phyloP scores from a whole-genome alignment of 371 early-diverging fungal genomes.

The Funneliformis caledonium region DNA sequence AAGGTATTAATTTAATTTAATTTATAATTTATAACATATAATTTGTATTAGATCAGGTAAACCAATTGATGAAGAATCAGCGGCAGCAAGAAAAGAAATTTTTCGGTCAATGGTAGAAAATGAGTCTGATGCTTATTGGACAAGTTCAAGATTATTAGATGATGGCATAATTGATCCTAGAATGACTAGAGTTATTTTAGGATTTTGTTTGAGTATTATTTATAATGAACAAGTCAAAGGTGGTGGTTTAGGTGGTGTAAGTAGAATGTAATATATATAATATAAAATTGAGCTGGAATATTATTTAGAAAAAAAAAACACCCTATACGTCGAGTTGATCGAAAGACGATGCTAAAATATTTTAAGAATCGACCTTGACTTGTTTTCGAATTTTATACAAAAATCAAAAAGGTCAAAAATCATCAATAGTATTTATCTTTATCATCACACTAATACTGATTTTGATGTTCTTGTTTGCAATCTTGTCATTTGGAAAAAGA shows the following conservation, averaged over 20 bases:
- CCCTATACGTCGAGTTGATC: too few species aligned
- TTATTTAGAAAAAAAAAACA: too few species aligned
- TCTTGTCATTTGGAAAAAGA: too few species aligned
- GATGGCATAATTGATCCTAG: constrained; percentile 75
- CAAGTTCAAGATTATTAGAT: constrained; percentile 69
- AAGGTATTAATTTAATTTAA: neutral
- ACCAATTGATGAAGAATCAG: constrained; percentile 65
- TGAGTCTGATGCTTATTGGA: constrained; percentile 76
- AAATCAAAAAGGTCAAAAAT: too few species aligned
- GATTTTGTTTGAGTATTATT: constrained; percentile 64
- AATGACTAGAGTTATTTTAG: constrained; percentile 66
- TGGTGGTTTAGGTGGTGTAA: constrained; percentile 71
- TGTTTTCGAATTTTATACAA: too few species aligned
- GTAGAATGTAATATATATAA: constrained; percentile 62
- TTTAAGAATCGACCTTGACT: too few species aligned
- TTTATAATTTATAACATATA: neutral
- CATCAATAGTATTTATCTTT: too few species aligned
- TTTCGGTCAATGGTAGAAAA: constrained; percentile 69
- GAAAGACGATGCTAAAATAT: too few species aligned
- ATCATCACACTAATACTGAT: too few species aligned
- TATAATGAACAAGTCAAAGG: constrained; percentile 66
- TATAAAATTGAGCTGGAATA: neutral
- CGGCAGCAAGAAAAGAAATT: constrained; percentile 58
- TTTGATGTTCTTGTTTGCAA: too few species aligned
- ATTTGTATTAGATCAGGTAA: constrained; percentile 49